phyloP scores from a whole-genome alignment of 2,329 filamentous ascomycete species.

The Exophiala alcalophila region DNA sequence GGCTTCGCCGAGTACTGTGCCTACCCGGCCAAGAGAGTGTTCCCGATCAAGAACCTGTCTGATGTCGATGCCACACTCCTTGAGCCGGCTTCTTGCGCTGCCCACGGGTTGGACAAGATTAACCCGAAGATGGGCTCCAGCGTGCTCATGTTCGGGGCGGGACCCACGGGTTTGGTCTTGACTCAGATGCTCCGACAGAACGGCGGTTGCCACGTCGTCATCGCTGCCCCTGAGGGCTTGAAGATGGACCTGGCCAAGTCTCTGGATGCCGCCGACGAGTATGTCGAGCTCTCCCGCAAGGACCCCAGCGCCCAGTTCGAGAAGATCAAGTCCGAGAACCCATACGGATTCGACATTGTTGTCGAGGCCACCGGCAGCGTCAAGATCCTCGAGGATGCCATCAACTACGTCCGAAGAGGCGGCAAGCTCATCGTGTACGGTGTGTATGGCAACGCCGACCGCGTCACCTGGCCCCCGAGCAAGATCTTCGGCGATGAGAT shows the following conservation, averaged over 20 bases:
- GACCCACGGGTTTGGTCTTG: slow-evolving; percentile 64
- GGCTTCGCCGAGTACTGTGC: slow-evolving; percentile 69
- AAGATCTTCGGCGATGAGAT: slow-evolving; percentile 69
- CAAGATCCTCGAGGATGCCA: slow-evolving; percentile 66
- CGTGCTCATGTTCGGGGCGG: slow-evolving; percentile 64
- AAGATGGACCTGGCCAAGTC: slow-evolving; percentile 66
- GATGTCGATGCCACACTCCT: slow-evolving; percentile 68
- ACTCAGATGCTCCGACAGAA: slow-evolving; percentile 63
- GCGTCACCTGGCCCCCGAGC: slow-evolving; percentile 66
- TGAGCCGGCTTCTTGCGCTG: slow-evolving; percentile 69
- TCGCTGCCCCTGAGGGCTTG: slow-evolving; percentile 65
- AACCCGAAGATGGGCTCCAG: slow-evolving; percentile 61
- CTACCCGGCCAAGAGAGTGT: slow-evolving; percentile 52
- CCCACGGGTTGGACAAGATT: slow-evolving; percentile 54
- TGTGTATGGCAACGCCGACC: slow-evolving; percentile 62
- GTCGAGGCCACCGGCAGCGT: slow-evolving; percentile 68
- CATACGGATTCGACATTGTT: slow-evolving; percentile 71
- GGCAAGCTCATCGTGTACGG: slow-evolving; percentile 71
- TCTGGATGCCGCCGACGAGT: slow-evolving; percentile 49
- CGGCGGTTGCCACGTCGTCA: slow-evolving; percentile 66
- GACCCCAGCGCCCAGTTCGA: slow-evolving; percentile 60
- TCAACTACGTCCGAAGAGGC: slow-evolving; percentile 68
- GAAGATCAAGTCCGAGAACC: slow-evolving; percentile 61
- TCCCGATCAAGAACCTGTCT: slow-evolving; percentile 63
- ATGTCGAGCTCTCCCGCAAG: slow-evolving; percentile 46